phyloP scores from a whole-genome alignment of 129 eudicot species.

The Tagetes erecta region DNA sequence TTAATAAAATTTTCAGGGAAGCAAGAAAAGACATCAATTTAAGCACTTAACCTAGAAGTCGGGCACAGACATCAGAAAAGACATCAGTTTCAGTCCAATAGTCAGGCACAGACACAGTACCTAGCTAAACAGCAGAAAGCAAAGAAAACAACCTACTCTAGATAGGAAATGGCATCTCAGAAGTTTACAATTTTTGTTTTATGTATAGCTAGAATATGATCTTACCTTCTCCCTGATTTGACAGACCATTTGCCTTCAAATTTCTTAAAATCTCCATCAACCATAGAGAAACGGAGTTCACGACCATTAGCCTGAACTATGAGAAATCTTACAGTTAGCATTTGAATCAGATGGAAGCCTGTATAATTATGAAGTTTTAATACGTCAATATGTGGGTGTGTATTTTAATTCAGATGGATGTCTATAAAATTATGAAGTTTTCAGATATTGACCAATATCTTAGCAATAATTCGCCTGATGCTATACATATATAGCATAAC shows the following conservation, averaged over 20 bases:
- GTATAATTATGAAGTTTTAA: constrained; percentile 12
- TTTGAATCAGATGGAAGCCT: constrained; percentile 21
- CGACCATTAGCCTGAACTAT: constrained; percentile 71
- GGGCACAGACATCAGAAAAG: too few species aligned
- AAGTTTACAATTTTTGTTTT: neutral
- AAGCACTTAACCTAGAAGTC: constrained; percentile 4
- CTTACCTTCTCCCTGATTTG: constrained; percentile 66
- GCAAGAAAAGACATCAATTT: constrained; percentile 2
- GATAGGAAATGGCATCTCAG: constrained; percentile 11
- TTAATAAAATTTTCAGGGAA: constrained; percentile 13
- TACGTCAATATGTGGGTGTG: neutral
- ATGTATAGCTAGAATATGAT: neutral
- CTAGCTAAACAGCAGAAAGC: constrained; percentile 13
- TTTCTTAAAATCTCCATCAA: constrained; percentile 98
- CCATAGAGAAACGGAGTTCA: constrained; percentile 93
- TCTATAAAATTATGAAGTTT: neutral
- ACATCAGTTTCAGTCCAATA: constrained; percentile 15
- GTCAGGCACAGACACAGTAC: neutral
- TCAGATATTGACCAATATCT: neutral
- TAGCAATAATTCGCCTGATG: neutral
- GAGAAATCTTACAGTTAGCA: constrained; percentile 28
- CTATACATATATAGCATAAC: neutral
- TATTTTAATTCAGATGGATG: constrained; percentile 19
- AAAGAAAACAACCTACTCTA: neutral
- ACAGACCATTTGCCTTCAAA: constrained; percentile 97